These are phyloP conservation scores for Golubevia sp. DNA, from an alignment of 1,284 basidiomycete genomes.

Conservation along the genomic window DNA sequence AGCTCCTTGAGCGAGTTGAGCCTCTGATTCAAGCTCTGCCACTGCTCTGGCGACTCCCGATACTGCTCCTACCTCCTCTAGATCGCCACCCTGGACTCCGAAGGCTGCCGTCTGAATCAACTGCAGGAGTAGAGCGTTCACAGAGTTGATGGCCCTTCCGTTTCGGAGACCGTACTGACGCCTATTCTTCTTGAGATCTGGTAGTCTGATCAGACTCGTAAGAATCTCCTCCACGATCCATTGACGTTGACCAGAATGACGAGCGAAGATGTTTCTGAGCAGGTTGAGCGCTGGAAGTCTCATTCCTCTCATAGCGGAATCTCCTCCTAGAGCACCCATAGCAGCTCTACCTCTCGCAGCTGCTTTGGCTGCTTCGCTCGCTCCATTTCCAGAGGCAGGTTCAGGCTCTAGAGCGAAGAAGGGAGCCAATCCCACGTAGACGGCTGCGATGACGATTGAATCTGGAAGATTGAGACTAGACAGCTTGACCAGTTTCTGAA, in stretches of 20 bases:
- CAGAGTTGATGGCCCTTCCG: slow-evolving; percentile 79
- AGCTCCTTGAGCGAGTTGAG: no score
- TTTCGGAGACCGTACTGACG: slow-evolving; percentile 69
- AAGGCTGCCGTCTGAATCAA: slow-evolving; percentile 77
- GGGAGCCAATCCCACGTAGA: slow-evolving; percentile 87
- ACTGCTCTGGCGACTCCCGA: no score
- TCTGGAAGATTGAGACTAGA: slow-evolving; percentile 63
- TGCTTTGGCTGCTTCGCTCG: slow-evolving; percentile 63
- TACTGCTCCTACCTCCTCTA: no score
- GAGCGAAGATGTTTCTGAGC: slow-evolving; percentile 81
- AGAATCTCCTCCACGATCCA: slow-evolving; percentile 98
- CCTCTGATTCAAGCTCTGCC: no score
- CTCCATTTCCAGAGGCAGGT: slow-evolving; percentile 62
- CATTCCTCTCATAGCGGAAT: slow-evolving; percentile 72
- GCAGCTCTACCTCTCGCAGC: slow-evolving; percentile 22
- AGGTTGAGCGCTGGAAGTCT: slow-evolving; percentile 79
- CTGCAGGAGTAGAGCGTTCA: slow-evolving; percentile 87
- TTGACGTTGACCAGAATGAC: slow-evolving; percentile 81
- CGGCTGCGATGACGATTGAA: slow-evolving; percentile 75
- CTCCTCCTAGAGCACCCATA: slow-evolving; percentile 27
- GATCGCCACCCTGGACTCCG: no score
- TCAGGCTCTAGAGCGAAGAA: slow-evolving; percentile 79
- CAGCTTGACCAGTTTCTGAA: slow-evolving; percentile 61
- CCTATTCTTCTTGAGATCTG: slow-evolving; percentile 82
- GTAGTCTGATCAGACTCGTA: slow-evolving; percentile 82